Percentiles rank a stretch among this genome's conserved stretches.
Conservation (phyloP, 306 rosid species). For the Trifolium fragiferum region DNA sequence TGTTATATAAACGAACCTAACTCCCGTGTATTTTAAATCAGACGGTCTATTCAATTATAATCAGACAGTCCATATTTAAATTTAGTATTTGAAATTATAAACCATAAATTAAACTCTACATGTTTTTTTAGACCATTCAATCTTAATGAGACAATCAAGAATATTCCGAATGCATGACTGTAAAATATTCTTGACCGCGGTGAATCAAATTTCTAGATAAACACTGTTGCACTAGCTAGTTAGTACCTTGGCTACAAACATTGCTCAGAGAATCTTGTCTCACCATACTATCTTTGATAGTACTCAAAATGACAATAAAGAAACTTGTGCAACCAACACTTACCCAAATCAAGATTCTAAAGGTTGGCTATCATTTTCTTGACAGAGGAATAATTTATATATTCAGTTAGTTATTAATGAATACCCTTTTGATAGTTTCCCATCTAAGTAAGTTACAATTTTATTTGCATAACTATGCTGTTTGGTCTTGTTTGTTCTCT, state of each 20-base stretch:
- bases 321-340: conserved; percentile 6
- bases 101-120: too few relatives aligned
- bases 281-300: conserved; percentile 12
- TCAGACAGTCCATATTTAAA: too few relatives aligned
- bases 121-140: too few relatives aligned
- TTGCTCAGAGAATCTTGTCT: neutral
- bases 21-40: too few relatives aligned
- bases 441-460: conserved; percentile 38
- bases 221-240: neutral
- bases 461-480: conserved; percentile 15
- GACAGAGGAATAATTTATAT: conserved; percentile 39
- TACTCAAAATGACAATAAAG: conserved; percentile 20
- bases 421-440: conserved; percentile 36
- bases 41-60: too few relatives aligned
- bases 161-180: too few relatives aligned
- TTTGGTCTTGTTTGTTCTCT: conserved; percentile 35
- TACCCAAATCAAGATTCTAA: conserved; percentile 13
- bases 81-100: too few relatives aligned
- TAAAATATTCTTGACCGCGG: too few relatives aligned
- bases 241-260: neutral
- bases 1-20: neutral
- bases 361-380: conserved; percentile 45
- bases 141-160: too few relatives aligned
- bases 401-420: conserved; percentile 32
- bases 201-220: too few relatives aligned